These are phyloP conservation scores for Fraxinus angustifolia DNA, from an alignment of 305 asterid genomes.

Conservation along the genomic window DNA sequence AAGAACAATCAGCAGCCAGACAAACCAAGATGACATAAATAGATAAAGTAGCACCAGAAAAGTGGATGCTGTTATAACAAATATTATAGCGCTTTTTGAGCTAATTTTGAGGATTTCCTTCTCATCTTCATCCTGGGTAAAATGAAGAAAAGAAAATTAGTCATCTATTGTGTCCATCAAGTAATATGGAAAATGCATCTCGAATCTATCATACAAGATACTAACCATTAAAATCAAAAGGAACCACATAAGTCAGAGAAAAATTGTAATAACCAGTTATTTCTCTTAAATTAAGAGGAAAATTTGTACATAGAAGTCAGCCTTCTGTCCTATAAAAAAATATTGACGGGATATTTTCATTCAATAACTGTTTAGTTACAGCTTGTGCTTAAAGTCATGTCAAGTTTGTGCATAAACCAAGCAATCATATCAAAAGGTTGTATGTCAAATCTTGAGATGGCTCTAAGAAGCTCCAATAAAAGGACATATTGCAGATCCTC, in stretches of 20 bases:
- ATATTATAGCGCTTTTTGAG: conserved; percentile 69
- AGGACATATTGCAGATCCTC: not conserved
- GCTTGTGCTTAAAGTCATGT: not conserved
- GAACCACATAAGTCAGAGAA: not conserved
- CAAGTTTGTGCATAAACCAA: not conserved
- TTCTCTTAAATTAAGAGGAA: not conserved
- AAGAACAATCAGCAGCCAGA: conserved; percentile 86
- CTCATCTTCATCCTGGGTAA: conserved; percentile 56
- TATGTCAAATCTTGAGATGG: not conserved
- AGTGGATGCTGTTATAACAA: conserved; percentile 82
- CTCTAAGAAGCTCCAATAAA: not conserved
- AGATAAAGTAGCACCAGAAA: conserved; percentile 89
- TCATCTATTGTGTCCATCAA: conserved; percentile 19
- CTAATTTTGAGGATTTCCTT: conserved; percentile 54
- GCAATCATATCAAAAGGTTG: not conserved
- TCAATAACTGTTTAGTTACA: not conserved
- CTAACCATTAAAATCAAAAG: not conserved
- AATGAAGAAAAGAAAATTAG: conserved; percentile 20
- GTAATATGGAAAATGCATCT: conserved; percentile 9
- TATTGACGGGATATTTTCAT: not conserved
- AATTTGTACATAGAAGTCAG: not conserved
- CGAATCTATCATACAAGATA: conserved; percentile 6
- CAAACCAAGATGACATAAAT: conserved; percentile 94
- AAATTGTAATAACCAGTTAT: not conserved
- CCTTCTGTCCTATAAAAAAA: not conserved